phyloP scores from a whole-genome alignment of 805 yeast species.

The Wickerhamomyces mucosus region DNA sequence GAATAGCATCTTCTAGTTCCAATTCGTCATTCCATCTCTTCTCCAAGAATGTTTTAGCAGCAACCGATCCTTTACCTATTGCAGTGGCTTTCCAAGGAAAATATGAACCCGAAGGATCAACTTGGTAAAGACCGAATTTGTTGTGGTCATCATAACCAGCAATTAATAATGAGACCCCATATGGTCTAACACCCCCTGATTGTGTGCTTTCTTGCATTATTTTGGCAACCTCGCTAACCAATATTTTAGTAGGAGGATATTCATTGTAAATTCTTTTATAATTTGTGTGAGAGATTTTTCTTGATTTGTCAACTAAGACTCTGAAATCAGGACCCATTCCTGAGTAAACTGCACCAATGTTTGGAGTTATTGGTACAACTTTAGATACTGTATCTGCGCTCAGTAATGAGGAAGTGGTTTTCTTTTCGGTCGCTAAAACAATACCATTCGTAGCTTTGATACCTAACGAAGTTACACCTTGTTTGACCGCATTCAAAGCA shows the following conservation, averaged over 20 bases:
- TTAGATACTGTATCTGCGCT: constrained; percentile 69
- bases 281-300: constrained; percentile 86
- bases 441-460: constrained; percentile 93
- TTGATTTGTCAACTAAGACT: constrained; percentile 85
- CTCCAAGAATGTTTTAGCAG: constrained; percentile 96
- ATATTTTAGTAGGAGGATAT: constrained; percentile 90
- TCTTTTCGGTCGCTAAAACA: constrained; percentile 94
- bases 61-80: constrained; percentile 88
- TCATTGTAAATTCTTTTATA: constrained; percentile 93
- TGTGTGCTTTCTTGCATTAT: constrained; percentile 99
- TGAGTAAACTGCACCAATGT: constrained; percentile 91
- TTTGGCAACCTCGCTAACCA: constrained; percentile 91
- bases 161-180: constrained; percentile 86
- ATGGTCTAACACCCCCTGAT: constrained; percentile 98
- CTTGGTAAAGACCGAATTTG: constrained; percentile 80
- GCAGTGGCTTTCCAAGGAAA: constrained; percentile 99
- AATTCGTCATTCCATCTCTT: constrained; percentile 97
- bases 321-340: constrained; percentile 99
- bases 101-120: constrained; percentile 95
- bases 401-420: constrained; percentile 69
- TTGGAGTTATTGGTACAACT: constrained; percentile 80
- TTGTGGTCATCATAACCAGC: constrained; percentile 86
- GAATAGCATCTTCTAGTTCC: constrained; percentile 96
- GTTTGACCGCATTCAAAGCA: constrained; percentile 94
- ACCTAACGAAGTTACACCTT: constrained; percentile 95